Base-by-base conservation (phyloP, 148 eudicot genomes). In the Fallopia convolvulus region DNA sequence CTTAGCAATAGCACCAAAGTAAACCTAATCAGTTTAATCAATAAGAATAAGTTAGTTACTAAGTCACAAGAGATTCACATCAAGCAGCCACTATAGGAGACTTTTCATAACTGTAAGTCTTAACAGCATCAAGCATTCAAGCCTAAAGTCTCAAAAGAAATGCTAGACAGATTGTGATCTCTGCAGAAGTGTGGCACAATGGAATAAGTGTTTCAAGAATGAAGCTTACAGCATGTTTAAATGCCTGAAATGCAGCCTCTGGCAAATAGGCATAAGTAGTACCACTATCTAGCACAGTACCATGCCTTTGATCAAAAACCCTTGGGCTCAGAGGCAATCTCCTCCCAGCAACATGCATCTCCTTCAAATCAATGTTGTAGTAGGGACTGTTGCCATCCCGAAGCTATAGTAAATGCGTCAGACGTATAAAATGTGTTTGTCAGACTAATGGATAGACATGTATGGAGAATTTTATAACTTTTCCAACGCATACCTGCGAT, bases 351-450 rank as follows among this genome's bases (percentile, higher is more conserved):
- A 95, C 92, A 76, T 87, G 86, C 23, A 95, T 74, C 85, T 86
- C 97, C 86, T 85, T 93, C 94, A 95, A 86, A 77, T 88, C 94
- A 75, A 95, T 89, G 79, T 95, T 95, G 90, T 95, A 95, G 84
- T 92, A 95, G 76, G 97, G 97, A 83, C 97, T 95, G 99, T 92
- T 88, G 79, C 87, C 92, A 92, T 81, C 93, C 92, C 92, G 83
- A 92, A 85, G 91, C 97, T 89, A 91, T 85, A 84, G 99, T 95
- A 91, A 90, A 95, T 91, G 97, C 83, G 97, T 89, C 90, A 92
- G 99, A 86, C 86, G 90, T 87, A 88, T 83, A 85, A 86, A 88
- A 83, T 73, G 83, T 81, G 81, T 74, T 77, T 83, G 79, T 83
- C 81, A 84, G 83, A 80, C 76, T 86, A 80, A 85, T 41, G 75